Evolutionary conservation across 148 eudicot genomes (phyloP).

Genomic region (Rhododendron simsii): DNA sequence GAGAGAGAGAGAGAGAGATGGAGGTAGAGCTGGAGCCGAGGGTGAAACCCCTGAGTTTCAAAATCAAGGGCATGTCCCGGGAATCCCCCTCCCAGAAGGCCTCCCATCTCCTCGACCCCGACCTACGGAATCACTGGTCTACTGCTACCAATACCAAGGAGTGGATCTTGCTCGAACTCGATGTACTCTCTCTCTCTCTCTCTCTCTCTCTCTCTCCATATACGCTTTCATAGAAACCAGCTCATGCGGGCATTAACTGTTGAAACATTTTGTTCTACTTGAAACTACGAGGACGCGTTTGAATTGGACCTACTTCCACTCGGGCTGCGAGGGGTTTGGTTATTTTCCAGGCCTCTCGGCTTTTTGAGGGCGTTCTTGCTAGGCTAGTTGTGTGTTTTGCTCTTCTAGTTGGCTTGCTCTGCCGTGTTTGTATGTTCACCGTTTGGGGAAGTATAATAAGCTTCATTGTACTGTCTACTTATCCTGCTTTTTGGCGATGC

Average conservation of each 20-base stretch:
- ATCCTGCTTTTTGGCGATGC: neutral
- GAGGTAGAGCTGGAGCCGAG: slow-evolving; percentile 55
- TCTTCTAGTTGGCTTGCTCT: neutral
- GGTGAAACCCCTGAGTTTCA: slow-evolving; percentile 57
- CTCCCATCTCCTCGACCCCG: slow-evolving; percentile 49
- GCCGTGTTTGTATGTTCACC: neutral
- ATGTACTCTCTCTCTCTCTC: slow-evolving; percentile 25
- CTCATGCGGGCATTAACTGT: neutral
- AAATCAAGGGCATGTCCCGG: slow-evolving; percentile 69
- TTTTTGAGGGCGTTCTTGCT: neutral
- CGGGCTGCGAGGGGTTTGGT: neutral
- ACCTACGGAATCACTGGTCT: slow-evolving; percentile 84
- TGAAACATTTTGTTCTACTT: neutral
- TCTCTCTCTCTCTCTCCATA: neutral
- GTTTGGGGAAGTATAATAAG: neutral
- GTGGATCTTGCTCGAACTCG: slow-evolving; percentile 81
- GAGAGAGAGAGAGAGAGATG: slow-evolving; percentile 27
- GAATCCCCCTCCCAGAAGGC: slow-evolving; percentile 73
- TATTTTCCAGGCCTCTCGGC: too few relatives aligned
- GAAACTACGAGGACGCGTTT: neutral
- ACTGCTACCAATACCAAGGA: slow-evolving; percentile 78
- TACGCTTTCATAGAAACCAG: too few relatives aligned
- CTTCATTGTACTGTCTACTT: neutral
- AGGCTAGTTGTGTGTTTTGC: neutral
- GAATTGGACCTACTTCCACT: neutral